Evolutionary conservation across 1,284 basidiomycete genomes (phyloP).

Genomic region (Amylostereum areolatum): DNA sequence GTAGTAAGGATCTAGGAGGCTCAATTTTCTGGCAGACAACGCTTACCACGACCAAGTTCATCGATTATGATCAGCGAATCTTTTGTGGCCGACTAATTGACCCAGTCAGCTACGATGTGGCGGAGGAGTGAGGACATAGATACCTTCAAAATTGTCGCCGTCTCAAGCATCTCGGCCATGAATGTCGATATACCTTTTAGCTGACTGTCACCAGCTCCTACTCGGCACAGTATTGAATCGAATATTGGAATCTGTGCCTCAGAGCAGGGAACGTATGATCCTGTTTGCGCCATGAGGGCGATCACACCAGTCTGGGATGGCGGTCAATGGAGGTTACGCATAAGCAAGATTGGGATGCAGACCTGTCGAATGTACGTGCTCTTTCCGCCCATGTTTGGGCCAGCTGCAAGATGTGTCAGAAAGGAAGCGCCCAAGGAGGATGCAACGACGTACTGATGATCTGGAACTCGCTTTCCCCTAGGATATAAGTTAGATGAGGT

Average conservation of each 20-base stretch:
- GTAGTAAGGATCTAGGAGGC: neutral
- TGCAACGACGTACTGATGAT: constrained; percentile 62
- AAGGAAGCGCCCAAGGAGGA: constrained; percentile 3
- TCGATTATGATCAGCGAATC: constrained; percentile 98
- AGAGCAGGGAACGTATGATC: constrained; percentile 91
- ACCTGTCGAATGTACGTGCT: constrained; percentile 88
- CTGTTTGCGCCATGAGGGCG: constrained; percentile 91
- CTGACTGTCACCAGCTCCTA: constrained; percentile 97
- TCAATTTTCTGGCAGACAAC: neutral
- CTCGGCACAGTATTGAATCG: constrained; percentile 93
- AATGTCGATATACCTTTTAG: constrained; percentile 98
- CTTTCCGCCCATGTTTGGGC: constrained; percentile 97
- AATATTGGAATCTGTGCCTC: constrained; percentile 88
- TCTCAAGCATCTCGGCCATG: constrained; percentile 99
- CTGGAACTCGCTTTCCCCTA: constrained; percentile 78
- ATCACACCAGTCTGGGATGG: constrained; percentile 77
- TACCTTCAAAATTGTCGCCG: constrained; percentile 90
- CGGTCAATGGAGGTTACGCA: constrained; percentile 5
- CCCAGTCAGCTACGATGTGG: neutral
- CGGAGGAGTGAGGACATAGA: constrained; percentile 16
- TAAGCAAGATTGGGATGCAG: constrained; percentile 2
- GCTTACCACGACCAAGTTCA: constrained; percentile 85
- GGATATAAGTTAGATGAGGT: neutral
- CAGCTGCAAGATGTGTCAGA: constrained; percentile 43
- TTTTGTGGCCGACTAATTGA: constrained; percentile 73